Evolutionary conservation across 139 green algal genomes (phyloP).

Genomic region (Chlamydomonas sp.): DNA sequence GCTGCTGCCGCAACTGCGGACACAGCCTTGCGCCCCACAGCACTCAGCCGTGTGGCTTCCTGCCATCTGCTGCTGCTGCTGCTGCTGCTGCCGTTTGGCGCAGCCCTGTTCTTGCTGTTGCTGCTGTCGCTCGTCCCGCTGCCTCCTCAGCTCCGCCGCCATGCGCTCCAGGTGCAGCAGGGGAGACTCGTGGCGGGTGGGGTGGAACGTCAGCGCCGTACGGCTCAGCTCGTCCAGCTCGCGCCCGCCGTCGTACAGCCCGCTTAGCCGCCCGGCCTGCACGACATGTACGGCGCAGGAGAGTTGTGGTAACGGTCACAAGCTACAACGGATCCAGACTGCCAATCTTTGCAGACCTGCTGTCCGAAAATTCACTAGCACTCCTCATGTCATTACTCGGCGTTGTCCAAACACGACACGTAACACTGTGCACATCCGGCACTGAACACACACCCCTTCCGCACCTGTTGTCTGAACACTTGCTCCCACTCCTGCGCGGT

Average conservation of each 20-base stretch:
- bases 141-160: background rate
- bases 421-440: background rate
- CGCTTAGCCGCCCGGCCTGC: constrained; percentile 28
- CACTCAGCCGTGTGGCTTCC: too few species aligned
- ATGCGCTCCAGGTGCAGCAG: constrained; percentile 20
- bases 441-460: background rate
- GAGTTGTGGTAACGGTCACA: too few species aligned
- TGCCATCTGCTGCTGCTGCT: background rate
- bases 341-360: too few species aligned
- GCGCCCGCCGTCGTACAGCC: constrained; percentile 21
- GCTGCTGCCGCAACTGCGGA: too few species aligned
- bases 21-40: too few species aligned
- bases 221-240: constrained; percentile 24
- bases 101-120: background rate
- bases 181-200: constrained; percentile 15
- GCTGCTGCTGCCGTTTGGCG: background rate
- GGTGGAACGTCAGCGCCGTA: constrained; percentile 8
- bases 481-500: constrained; percentile 7
- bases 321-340: too few species aligned
- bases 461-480: constrained; percentile 6
- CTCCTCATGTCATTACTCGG: too few species aligned
- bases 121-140: background rate
- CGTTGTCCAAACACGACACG: background rate
- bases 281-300: too few species aligned
- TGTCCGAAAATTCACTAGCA: too few species aligned